Base-by-base conservation (phyloP, 2,329 filamentous ascomycete genomes). In the Calonectria pseudoturangicola region DNA sequence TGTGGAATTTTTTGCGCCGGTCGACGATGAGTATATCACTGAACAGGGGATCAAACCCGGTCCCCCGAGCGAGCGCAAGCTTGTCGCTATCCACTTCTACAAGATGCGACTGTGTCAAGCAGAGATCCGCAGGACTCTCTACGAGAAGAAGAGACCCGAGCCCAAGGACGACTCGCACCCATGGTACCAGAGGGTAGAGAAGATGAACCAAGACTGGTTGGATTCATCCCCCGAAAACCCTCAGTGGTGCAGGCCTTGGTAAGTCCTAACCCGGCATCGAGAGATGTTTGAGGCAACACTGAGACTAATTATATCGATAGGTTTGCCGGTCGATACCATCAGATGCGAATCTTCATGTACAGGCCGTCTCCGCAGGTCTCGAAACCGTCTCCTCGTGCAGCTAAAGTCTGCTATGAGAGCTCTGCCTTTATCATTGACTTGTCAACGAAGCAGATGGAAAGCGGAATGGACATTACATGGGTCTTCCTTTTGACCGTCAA, bases 361-460 rank as follows among this genome's bases (percentile, higher is more conserved):
- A 91, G 97, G 3, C 97, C 97, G 0, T 98, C 95, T 1, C 97
- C 97, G 1, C 97, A 98, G 82, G 92, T 98, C 2, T 94, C 96
- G 0, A 93, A 94, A 73, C 97, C 97, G 0, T 96, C 95, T 0
- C 83, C 93, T 9, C 86, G 89, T n/a, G 95, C 96, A 1, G 96
- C 96, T 1, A 86, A 90, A 39, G 93, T 92, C 77, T 98, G 96
- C 82, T 98, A 94, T 80, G 92, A 97, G 56, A 95, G 95, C 48
- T 93, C 95, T 58, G 89, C 92, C 13, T 94, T 92, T 83, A 96
- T 98, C 81, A 94, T 98, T 78, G 89, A 93, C 76, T 91, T 96
- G 81, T 93, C 95, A 54, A 92, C 91, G 81, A 92, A 93, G 79
- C 95, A 98, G 83, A 93, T 98, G 80, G 90, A 93, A 76, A 92